These are phyloP conservation scores for Truncatella angustata DNA, from an alignment of 2,329 filamentous ascomycete species.

Conservation along the genomic window DNA sequence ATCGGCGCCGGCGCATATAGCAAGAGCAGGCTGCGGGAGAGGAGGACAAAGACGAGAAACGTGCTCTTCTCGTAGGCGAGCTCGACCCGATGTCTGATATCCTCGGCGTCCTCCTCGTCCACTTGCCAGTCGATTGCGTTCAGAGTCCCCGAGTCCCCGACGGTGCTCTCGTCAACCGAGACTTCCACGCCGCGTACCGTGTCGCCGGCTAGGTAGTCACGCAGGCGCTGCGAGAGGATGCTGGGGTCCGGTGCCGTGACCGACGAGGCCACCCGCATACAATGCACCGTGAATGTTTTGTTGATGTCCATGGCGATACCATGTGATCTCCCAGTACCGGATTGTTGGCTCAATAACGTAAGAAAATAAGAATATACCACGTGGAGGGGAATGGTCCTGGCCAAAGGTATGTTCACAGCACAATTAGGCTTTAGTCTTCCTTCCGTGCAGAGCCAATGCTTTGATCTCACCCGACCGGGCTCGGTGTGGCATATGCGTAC, in stretches of 20 bases:
- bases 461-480: too few species aligned
- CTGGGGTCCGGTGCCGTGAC: slow-evolving; percentile 33
- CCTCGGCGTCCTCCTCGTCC: slow-evolving; percentile 1
- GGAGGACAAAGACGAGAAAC: slow-evolving; percentile 29
- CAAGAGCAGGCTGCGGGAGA: slow-evolving; percentile 51
- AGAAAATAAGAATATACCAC: too few species aligned
- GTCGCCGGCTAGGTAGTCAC: slow-evolving; percentile 56
- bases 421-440: too few species aligned
- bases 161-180: slow-evolving; percentile 34
- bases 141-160: slow-evolving; percentile 35
- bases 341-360: too few species aligned
- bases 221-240: slow-evolving; percentile 44
- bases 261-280: slow-evolving; percentile 51
- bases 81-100: background rate
- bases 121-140: slow-evolving; percentile 15
- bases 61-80: slow-evolving; percentile 2
- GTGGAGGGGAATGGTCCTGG: too few species aligned
- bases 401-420: too few species aligned
- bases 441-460: too few species aligned
- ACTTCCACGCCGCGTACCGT: slow-evolving; percentile 60
- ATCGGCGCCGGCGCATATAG: slow-evolving; percentile 55
- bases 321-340: background rate
- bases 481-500: too few species aligned
- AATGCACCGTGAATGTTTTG: slow-evolving; percentile 57
- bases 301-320: slow-evolving; percentile 33